Evolutionary conservation across 768 basidiomycete species (phyloP), one percentile per base, ranked within the genome.

Genomic region (Cyathus striatus): DNA sequence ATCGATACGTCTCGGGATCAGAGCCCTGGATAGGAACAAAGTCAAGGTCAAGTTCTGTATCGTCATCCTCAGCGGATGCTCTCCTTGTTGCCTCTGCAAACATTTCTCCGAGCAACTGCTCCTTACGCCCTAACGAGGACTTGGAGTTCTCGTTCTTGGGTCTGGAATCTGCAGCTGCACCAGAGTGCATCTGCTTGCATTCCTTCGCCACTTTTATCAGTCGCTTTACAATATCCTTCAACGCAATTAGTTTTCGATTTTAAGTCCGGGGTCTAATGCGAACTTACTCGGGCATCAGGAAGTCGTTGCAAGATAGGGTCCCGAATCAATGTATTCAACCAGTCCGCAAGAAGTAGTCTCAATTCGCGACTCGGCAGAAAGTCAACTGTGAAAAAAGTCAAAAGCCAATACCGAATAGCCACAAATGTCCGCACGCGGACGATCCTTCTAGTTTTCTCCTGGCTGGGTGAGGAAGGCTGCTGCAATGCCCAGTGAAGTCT

Each of bases 341-440:
- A 94, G 37, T 75, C 72, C 14, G 89, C 79, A 37, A 93, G 68
- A 33, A 85, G 59, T 21, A 81, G 57, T 51, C 92, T 72, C 55
- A 95, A 62, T 52, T 86, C 87, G 45, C 80, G 76, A 62, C 88
- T 83, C 33, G 86, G 82, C 46, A 91, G 63, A 55, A 94, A 95
- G 58, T 96, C 92, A 49, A 89, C 85, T 39, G 75, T 75, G 60
- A 94, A 95, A 61, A 94, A 94, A 5, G 90, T 91, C 55, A 90
- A 65, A 35, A 95, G 60, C 92, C 93, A 96, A 56, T 90, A 90
- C 33, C 90, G 77, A 42, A 94, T 80, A 4, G 90, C 90, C 23
- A 90, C 86, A 57, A 91, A 93, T 9, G 92, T 94, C 55, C 93
- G 72, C 6, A 92, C 88, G 33, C 90, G 78, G 20, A 92, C 90